These are phyloP conservation scores for Globisporangium parvum DNA, from an alignment of 352 stramenopile genomes.

Conservation along the genomic window DNA sequence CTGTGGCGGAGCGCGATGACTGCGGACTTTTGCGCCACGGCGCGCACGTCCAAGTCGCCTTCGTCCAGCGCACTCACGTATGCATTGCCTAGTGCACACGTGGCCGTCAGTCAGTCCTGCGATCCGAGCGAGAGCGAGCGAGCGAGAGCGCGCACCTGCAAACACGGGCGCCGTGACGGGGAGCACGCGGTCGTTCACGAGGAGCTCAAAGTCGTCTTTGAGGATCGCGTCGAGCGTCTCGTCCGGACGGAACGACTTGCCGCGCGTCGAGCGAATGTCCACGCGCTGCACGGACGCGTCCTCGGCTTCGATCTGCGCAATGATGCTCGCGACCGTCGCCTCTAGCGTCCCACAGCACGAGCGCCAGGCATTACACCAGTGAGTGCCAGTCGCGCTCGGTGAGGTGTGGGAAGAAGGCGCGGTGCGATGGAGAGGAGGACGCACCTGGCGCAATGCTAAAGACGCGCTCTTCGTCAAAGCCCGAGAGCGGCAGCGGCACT, in stretches of 20 bases:
- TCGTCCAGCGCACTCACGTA: conserved; percentile 72
- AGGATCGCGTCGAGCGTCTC: conserved; percentile 64
- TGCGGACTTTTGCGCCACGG: conserved; percentile 71
- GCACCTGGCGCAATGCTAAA: conserved; percentile 68
- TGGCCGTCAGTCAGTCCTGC: background rate
- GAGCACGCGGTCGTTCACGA: conserved; percentile 75
- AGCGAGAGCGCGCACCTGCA: conserved; percentile 18
- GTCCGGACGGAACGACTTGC: conserved; percentile 48
- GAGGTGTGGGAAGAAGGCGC: background rate
- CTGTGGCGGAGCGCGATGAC: conserved; percentile 69
- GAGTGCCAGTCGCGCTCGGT: background rate
- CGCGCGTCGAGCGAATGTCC: conserved; percentile 52
- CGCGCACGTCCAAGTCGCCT: conserved; percentile 71
- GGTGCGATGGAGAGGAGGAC: background rate
- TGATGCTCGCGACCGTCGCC: conserved; percentile 64
- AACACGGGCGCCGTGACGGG: conserved; percentile 69
- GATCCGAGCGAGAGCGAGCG: background rate
- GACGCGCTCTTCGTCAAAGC: conserved; percentile 73
- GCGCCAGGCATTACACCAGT: background rate
- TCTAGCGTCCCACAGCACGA: conserved; percentile 21
- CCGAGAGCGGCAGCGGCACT: conserved; percentile 68
- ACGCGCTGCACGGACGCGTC: conserved; percentile 69
- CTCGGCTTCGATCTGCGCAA: conserved; percentile 71
- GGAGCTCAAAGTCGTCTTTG: conserved; percentile 77
- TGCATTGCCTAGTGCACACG: conserved; percentile 33